A percentile compares a stretch with the other conserved stretches of the same genome.
phyloP scores from a whole-genome alignment of 176 grass and related monocot species.

The Microstegium vimineum region DNA sequence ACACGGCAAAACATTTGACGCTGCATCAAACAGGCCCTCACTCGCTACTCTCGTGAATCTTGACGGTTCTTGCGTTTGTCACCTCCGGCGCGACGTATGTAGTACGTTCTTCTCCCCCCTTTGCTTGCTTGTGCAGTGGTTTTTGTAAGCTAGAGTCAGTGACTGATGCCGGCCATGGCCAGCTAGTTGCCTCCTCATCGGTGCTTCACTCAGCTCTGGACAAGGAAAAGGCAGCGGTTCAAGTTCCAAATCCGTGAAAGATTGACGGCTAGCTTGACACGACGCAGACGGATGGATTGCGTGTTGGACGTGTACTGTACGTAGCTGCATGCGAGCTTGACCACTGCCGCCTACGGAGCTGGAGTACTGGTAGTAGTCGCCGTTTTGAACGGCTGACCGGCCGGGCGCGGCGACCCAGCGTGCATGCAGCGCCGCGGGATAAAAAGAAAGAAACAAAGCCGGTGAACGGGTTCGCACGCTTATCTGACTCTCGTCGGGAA shows the following conservation, averaged over 20 bases:
- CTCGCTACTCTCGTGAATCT: constrained; percentile 27
- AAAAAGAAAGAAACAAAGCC: background rate
- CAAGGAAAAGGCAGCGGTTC: background rate
- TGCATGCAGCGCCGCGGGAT: background rate
- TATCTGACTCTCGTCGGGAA: background rate
- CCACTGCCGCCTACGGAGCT: background rate
- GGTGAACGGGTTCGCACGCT: background rate
- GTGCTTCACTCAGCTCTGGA: background rate
- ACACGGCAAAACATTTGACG: too few species aligned
- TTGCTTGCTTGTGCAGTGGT: too few species aligned
- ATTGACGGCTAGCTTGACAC: background rate
- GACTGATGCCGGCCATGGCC: background rate
- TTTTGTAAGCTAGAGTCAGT: too few species aligned
- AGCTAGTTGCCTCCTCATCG: background rate
- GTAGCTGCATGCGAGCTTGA: background rate
- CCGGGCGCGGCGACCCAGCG: background rate
- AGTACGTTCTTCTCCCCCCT: background rate
- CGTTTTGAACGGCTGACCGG: background rate
- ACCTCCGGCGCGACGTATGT: background rate
- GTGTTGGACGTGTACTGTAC: too few species aligned
- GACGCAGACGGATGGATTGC: too few species aligned
- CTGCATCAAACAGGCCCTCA: too few species aligned
- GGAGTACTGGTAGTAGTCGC: too few species aligned
- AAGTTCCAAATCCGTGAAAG: constrained; percentile 23
- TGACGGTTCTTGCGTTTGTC: background rate